Evolutionary conservation across 2,329 filamentous ascomycete genomes (phyloP).

Genomic region (Chaetomiaceae sp.): DNA sequence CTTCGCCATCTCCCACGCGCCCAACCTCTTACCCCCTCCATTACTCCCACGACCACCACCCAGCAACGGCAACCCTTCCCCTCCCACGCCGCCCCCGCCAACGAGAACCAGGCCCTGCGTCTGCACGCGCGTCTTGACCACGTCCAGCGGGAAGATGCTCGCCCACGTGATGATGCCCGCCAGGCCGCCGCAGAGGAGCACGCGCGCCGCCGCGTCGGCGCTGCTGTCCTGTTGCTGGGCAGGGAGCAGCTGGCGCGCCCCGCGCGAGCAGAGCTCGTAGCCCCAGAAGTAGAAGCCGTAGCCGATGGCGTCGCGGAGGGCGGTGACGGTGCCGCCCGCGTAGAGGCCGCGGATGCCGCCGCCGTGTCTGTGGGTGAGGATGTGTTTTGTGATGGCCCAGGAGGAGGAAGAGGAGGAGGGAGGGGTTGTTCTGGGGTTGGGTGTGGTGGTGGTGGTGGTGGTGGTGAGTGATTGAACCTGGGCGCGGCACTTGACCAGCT

Average conservation of each 20-base stretch:
- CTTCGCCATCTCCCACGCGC: conserved; percentile 58
- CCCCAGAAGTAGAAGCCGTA: conserved; percentile 98
- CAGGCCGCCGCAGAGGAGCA: conserved; percentile 77
- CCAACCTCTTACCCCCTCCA: conserved; percentile 31
- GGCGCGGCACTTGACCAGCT: conserved; percentile 83
- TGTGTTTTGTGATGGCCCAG: conserved; percentile 56
- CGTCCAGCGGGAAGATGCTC: conserved; percentile 84
- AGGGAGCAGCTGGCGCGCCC: conserved; percentile 15
- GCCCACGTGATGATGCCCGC: conserved; percentile 86
- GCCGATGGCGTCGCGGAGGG: conserved; percentile 77
- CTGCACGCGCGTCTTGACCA: conserved; percentile 90
- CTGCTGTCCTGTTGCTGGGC: conserved; percentile 17
- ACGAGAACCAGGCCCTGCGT: conserved; percentile 48
- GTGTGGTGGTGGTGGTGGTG: background rate
- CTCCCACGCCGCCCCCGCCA: background rate
- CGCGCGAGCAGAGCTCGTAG: conserved; percentile 69
- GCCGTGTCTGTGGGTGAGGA: conserved; percentile 44
- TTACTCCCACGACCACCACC: conserved; percentile 9
- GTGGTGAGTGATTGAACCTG: conserved; percentile 55
- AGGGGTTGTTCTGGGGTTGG: background rate
- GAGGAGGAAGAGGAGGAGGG: conserved; percentile 40
- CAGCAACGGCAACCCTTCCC: conserved; percentile 31
- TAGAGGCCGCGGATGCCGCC: conserved; percentile 66
- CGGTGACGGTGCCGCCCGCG: conserved; percentile 73
- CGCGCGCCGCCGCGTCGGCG: conserved; percentile 51